A percentile compares a stretch with the other conserved stretches of the same genome.
phyloP scores from a whole-genome alignment of 371 early-diverging fungal species.

The Apophysomyces elegans region DNA sequence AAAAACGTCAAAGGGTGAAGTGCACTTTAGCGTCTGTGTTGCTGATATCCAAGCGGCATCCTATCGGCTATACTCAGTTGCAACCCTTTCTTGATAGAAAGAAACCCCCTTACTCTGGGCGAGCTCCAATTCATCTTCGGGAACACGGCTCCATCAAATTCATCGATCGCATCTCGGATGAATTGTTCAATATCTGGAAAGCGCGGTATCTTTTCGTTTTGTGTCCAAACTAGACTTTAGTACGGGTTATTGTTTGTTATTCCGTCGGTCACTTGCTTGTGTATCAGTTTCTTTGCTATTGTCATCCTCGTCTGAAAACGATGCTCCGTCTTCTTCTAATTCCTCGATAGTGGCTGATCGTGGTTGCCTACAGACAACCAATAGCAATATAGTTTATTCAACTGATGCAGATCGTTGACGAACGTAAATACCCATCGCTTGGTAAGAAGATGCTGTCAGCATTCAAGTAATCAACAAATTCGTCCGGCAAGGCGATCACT shows the following conservation, averaged over 20 bases:
- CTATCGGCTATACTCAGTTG: constrained; percentile 22
- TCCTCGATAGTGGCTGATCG: constrained; percentile 50
- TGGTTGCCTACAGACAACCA: constrained; percentile 32
- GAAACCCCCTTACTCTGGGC: constrained; percentile 63
- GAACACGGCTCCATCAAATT: constrained; percentile 84
- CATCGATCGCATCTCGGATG: constrained; percentile 69
- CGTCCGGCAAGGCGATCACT: constrained; percentile 70
- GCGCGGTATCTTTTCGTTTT: constrained; percentile 36
- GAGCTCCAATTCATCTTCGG: constrained; percentile 95
- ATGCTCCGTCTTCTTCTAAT: constrained; percentile 49
- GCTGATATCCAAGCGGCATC: constrained; percentile 93
- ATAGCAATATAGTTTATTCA: neutral
- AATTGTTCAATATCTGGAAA: constrained; percentile 65
- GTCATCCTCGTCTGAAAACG: constrained; percentile 31
- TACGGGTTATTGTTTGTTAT: no score
- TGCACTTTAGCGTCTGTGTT: constrained; percentile 80
- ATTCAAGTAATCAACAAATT: constrained; percentile 81
- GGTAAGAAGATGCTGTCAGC: constrained; percentile 88
- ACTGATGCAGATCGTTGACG: neutral
- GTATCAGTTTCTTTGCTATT: neutral
- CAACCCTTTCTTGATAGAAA: neutral
- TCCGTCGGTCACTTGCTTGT: no score
- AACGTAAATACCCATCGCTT: constrained; percentile 51
- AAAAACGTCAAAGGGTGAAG: constrained; percentile 76
- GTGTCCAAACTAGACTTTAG: no score